Evolutionary conservation across 2,329 filamentous ascomycete genomes (phyloP), one percentile per base, ranked within the genome.

Genomic region (Ascocoryne sarcoides): DNA sequence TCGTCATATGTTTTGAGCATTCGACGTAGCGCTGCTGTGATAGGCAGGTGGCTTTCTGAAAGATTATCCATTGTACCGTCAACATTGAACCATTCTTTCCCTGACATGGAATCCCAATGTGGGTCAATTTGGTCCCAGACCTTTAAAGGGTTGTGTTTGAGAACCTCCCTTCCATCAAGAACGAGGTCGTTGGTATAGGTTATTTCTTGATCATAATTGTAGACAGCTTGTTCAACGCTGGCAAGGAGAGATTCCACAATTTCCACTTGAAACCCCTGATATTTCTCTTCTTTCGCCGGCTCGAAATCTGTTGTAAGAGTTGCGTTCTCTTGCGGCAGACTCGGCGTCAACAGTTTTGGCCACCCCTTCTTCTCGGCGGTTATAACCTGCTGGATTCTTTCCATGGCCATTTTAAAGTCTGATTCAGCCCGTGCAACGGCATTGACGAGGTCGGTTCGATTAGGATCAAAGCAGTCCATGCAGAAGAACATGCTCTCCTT

Each of bases 21-120:
- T 4, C 18, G 29, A 15, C 44, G 31, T 17, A 46, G 31, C 14
- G 44, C 19, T 4, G 41, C 37, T 10, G 44, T 46, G 10, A 46
- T 39, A 4, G 44, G 40, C 8, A 31, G 18, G 20, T 46, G 44
- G 19, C 33, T 29, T 16, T 26, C 31, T n/a, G 40, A 17, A 29
- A 32, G 18, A 20, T 33, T 29, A 12, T 33, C 20, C 4, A 15
- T 15, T 10, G 14, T 18, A 18, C 17, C 18, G 15, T 37, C 30
- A 3, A n/a, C 10, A 12, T 30, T 9, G 30, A 32, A 34, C 40
- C 40, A 42, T 14, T 17, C 9, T 14, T 10, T 36, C 28, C 41
- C 41, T 10, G 15, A 15, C n/a, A 34, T 3, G 7, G 31, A 20
- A 10, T 12, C 20, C 10, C 20, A 7, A 7, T 30, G 18, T n/a